Conservation (phyloP, 1,284 basidiomycete genomes). For the Quambalaria eucalypti region DNA sequence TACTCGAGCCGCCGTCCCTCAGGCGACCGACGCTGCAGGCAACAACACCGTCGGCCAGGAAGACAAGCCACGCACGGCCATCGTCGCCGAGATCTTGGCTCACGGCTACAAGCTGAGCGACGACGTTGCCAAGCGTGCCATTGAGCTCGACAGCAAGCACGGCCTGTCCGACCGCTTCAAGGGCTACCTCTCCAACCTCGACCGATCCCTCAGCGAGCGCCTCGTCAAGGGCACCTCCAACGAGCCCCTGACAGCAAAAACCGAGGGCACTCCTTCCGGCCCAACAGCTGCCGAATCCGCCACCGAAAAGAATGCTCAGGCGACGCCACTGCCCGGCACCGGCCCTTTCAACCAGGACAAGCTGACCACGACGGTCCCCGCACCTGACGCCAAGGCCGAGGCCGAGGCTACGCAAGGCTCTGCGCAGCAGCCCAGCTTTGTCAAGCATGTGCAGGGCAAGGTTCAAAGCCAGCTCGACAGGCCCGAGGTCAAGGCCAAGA, state of each 20-base stretch:
- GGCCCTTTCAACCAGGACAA: background rate
- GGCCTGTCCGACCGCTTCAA: slow-evolving; percentile 30
- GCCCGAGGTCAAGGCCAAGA: slow-evolving; percentile 31
- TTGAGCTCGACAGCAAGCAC: slow-evolving; percentile 37
- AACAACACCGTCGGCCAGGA: slow-evolving; percentile 20
- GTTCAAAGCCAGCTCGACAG: slow-evolving; percentile 24
- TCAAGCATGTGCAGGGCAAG: slow-evolving; percentile 20
- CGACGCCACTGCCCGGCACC: slow-evolving; percentile 5
- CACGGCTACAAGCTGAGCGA: slow-evolving; percentile 35
- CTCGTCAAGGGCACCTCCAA: slow-evolving; percentile 12
- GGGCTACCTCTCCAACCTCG: slow-evolving; percentile 26
- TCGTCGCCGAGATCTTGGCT: slow-evolving; percentile 35
- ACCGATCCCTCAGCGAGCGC: slow-evolving; percentile 27
- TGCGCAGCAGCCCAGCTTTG: slow-evolving; percentile 18
- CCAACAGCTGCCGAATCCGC: slow-evolving; percentile 19
- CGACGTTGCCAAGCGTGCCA: slow-evolving; percentile 34
- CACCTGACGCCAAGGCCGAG: slow-evolving; percentile 7
- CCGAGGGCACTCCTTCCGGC: slow-evolving; percentile 24
- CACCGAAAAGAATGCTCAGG: slow-evolving; percentile 21
- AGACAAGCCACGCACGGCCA: slow-evolving; percentile 36
- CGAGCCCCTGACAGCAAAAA: slow-evolving; percentile 14
- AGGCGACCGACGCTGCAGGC: background rate
- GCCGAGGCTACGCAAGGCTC: slow-evolving; percentile 6
- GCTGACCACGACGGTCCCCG: slow-evolving; percentile 19
- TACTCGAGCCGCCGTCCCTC: slow-evolving; percentile 2